phyloP scores from a whole-genome alignment of 2,329 filamentous ascomycete species.

The Tolypocladium guangdongense region DNA sequence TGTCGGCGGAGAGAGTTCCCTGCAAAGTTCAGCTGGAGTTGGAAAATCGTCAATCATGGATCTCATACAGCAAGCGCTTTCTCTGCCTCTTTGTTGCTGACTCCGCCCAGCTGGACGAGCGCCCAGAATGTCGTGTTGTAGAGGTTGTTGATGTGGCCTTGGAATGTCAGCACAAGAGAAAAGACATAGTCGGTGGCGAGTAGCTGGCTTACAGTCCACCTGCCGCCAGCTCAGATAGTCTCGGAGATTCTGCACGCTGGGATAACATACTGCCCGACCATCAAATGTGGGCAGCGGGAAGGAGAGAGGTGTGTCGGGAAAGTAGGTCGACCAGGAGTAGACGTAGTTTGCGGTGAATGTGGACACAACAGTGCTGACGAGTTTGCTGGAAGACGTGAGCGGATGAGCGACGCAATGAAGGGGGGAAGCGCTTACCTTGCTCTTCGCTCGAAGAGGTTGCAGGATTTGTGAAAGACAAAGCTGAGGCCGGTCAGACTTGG shows the following conservation, averaged over 20 bases:
- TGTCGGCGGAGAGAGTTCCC: conserved; percentile 78
- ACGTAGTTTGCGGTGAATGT: conserved; percentile 91
- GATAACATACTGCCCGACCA: conserved; percentile 83
- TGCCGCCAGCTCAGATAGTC: conserved; percentile 98
- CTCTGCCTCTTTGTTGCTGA: conserved; percentile 71
- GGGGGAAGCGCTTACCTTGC: conserved; percentile 42
- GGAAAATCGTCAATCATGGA: too few species aligned
- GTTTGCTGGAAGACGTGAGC: conserved; percentile 48
- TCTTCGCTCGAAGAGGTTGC: conserved; percentile 74
- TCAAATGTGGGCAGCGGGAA: conserved; percentile 82
- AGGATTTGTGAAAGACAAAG: conserved; percentile 80
- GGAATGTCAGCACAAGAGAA: conserved; percentile 6
- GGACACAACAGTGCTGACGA: conserved; percentile 82
- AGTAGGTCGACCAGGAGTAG: conserved; percentile 65
- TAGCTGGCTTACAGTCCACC: conserved; percentile 64
- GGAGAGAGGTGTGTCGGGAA: conserved; percentile 59
- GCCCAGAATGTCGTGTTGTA: conserved; percentile 98
- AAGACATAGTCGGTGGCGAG: not conserved
- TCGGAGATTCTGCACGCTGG: conserved; percentile 66
- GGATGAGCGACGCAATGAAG: not conserved
- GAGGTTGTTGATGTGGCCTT: conserved; percentile 94
- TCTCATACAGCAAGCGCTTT: conserved; percentile 56
- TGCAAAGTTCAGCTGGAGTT: conserved; percentile 21
- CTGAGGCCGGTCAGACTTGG: conserved; percentile 29
- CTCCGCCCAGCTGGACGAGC: conserved; percentile 65